These are phyloP conservation scores for Rhodotorula sp. DNA, from an alignment of 1,284 basidiomycete genomes.

Conservation along the genomic window DNA sequence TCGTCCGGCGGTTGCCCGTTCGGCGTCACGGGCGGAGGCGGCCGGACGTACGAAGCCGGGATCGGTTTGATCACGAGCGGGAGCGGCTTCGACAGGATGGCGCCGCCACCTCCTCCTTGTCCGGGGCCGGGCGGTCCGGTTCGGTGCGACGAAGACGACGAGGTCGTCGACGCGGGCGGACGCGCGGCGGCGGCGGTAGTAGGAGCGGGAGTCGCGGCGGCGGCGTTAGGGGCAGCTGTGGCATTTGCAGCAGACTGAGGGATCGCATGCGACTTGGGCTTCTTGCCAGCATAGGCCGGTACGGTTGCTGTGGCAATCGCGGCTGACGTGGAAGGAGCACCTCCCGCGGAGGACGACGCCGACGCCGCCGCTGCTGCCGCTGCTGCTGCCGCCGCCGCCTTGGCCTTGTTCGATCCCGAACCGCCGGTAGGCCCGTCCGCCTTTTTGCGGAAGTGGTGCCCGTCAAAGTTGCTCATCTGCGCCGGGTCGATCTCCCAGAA, in stretches of 20 bases:
- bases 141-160: background rate
- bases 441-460: slow-evolving; percentile 34
- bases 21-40: slow-evolving; percentile 46
- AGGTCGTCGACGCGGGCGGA: background rate
- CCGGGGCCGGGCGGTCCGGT: background rate
- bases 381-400: background rate
- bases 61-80: slow-evolving; percentile 64
- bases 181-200: slow-evolving; percentile 1
- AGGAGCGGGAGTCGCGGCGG: background rate
- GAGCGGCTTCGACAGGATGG: slow-evolving; percentile 46
- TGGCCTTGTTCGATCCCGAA: slow-evolving; percentile 3
- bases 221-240: background rate
- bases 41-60: slow-evolving; percentile 52
- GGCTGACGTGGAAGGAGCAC: too few species aligned
- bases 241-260: slow-evolving; percentile 5
- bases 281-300: background rate
- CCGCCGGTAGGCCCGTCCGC: background rate
- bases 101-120: background rate
- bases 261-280: background rate
- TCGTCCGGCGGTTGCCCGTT: slow-evolving; percentile 43
- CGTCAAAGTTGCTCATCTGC: slow-evolving; percentile 35
- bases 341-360: background rate
- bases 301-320: background rate
- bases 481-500: slow-evolving; percentile 40
- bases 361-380: background rate